Base-by-base conservation (phyloP, 805 yeast species). In the Millerozyma miso region DNA sequence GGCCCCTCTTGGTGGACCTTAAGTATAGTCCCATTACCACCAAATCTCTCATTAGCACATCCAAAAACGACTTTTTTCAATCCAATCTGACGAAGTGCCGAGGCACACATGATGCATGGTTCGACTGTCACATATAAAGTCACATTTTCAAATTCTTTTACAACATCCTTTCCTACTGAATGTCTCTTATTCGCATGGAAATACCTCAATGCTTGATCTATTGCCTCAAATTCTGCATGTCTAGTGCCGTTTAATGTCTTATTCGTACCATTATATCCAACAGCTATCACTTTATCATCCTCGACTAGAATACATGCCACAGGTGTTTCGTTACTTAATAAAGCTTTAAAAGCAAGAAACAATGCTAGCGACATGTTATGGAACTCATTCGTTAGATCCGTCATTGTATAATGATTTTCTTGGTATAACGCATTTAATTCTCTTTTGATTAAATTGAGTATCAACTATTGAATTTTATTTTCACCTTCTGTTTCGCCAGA, bases 41-140 rank as follows among this genome's bases (percentile, higher is more conserved):
- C 99, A 65, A 93, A 93, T 37, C 98, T 65, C 48, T 91, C 98
- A 59, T 93, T 93, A 0, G 88, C 93, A 56, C 97, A 90, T 0
- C 99, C 98, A 55, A 88, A 93, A 37, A 81, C 81, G 1, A 91
- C 96, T 33, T 71, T 69, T 23, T 78, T 63, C 8, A 93, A 79
- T 1, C 85, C 83, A 37, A 90, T 60, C 53, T 93, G 99, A 45
- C 90, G 74, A 33, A 93, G 64, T 2, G 96, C 89, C 33, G 93
- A 81, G 0, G 97, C 98, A 67, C 99, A 93, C 99, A 93, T 93
- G 5, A 93, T 85, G 59, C 99, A 93, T 0, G 99, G 99, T 62
- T 93, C 99, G 0, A 93, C 97, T 0, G 98, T 89, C 19, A 93
- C 99, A 60, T 89, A 91, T 5, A 93, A 70, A 23, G 79, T 81